Evolutionary conservation across 1,284 basidiomycete species (phyloP).

Genomic region (Prillingera fragicola): DNA sequence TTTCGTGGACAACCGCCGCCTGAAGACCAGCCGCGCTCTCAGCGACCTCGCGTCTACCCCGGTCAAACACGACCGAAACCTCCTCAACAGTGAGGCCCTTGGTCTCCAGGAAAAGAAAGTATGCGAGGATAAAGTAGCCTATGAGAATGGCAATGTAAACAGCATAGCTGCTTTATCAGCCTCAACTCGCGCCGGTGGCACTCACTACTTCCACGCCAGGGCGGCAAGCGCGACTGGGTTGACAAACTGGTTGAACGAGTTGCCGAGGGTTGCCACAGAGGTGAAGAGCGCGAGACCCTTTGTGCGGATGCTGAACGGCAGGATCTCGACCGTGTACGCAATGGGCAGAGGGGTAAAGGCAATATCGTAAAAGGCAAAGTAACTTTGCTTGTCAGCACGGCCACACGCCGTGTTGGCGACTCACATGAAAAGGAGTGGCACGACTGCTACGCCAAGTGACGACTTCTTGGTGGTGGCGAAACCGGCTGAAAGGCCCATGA

Average conservation of each 20-base stretch:
- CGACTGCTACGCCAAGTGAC: too few relatives aligned
- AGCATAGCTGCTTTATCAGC: too few relatives aligned
- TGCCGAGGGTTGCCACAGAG: conserved; percentile 5
- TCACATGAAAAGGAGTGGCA: conserved; percentile 25
- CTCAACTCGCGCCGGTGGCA: too few relatives aligned
- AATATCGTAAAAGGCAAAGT: conserved; percentile 11
- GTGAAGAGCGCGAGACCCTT: conserved; percentile 22
- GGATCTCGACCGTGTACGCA: conserved; percentile 25
- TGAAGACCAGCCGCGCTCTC: too few relatives aligned
- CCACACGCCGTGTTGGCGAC: conserved; percentile 13
- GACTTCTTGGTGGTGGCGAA: too few relatives aligned
- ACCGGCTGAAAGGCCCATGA: too few relatives aligned
- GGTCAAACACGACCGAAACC: conserved; percentile 11
- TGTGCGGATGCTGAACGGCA: conserved; percentile 26
- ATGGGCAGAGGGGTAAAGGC: conserved; percentile 12
- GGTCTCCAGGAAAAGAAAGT: conserved; percentile 11
- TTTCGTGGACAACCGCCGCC: too few relatives aligned
- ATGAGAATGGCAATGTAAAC: conserved; percentile 13
- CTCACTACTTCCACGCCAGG: conserved; percentile 24
- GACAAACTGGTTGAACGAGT: conserved; percentile 15
- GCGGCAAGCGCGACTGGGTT: conserved; percentile 15
- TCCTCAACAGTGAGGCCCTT: conserved; percentile 13
- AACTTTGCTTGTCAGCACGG: conserved; percentile 11
- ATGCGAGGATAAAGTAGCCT: conserved; percentile 7
- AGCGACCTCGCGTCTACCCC: too few relatives aligned